Base-by-base conservation (phyloP, 2,329 filamentous ascomycete genomes). In the Blumeria graminis region DNA sequence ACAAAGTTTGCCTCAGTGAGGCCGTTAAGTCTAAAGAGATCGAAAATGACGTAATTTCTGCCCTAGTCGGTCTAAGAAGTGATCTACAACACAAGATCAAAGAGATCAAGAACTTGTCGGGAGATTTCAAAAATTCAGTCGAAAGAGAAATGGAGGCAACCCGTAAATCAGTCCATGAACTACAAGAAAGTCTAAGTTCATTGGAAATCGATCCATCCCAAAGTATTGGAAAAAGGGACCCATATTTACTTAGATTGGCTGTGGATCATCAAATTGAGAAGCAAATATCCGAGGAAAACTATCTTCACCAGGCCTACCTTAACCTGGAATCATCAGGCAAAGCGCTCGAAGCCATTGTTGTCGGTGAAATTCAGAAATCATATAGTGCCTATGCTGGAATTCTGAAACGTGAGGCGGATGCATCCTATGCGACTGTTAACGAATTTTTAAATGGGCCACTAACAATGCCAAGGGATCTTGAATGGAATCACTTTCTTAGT, bases 61-160 rank as follows among this genome's bases (percentile, higher is more conserved):
- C 90, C 55, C 73, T 98, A 57, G 87, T 82, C 1, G 88, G 88
- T 0, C 72, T 98, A 56, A 75, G 92, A 57, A 89, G 81, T 64
- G 92, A 98, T 68, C 73, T 98, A 16, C 84, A 84, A 59, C 87
- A 93, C 68, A 98, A 98, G 72, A 94, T 94, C 69, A 98, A 96
- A 69, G 92, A 98, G 70, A 98, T 98, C 71, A 94, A 94, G 71
- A 83, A 81, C 62, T 73, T 98, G 14, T 85, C 87, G 6, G 85
- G 88, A 14, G 92, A 98, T 68, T 98, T 98, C 71, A 94, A 94
- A 71, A 98, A 94, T 67, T 85, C 83, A 0, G 88, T 98, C 9
- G 87, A 94, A 32, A 94, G 90, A 71, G 92, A 96, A 69, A 90
- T 94, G 72, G 89, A 95, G 18, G 72, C 69, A 16, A 95, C 92